Conservation (phyloP, 108 stramenopile species). For the Skeletonema marinoi region DNA sequence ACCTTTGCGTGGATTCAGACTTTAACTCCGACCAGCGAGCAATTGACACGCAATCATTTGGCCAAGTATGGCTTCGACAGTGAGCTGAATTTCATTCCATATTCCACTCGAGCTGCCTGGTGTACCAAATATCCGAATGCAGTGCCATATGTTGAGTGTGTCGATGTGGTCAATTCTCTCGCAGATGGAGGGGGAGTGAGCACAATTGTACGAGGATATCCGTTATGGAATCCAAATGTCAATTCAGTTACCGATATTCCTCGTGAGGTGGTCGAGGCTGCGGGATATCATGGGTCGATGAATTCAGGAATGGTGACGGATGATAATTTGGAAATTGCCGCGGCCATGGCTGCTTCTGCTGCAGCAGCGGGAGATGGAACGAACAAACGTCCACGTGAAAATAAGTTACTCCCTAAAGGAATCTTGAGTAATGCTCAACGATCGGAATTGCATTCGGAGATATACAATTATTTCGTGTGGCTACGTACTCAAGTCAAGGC, state of each 20-base stretch:
- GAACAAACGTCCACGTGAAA: no score
- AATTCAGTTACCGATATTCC: conserved; percentile 3
- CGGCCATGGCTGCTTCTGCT: neutral
- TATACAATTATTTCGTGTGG: conserved; percentile 20
- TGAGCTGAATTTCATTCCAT: conserved; percentile 4
- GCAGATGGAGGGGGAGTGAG: neutral
- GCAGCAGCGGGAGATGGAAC: neutral
- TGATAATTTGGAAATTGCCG: neutral
- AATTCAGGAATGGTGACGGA: neutral
- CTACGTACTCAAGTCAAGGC: neutral
- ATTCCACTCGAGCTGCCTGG: conserved; percentile 10
- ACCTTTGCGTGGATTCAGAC: conserved; percentile 18
- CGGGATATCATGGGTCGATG: neutral
- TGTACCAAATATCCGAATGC: conserved; percentile 17
- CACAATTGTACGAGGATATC: conserved; percentile 3
- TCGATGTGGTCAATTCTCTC: neutral
- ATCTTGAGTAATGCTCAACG: neutral
- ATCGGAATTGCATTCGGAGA: conserved; percentile 8
- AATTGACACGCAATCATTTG: neutral
- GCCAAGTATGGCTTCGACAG: conserved; percentile 4
- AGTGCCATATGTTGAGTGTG: conserved; percentile 5
- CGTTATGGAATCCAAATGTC: conserved; percentile 6
- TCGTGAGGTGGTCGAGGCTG: conserved; percentile 8
- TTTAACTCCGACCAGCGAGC: neutral
- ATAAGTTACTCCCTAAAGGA: neutral